A percentile compares a stretch with the other conserved stretches of the same genome.
Conservation (phyloP, 2,329 filamentous ascomycete species). For the Fusarium anguioides region DNA sequence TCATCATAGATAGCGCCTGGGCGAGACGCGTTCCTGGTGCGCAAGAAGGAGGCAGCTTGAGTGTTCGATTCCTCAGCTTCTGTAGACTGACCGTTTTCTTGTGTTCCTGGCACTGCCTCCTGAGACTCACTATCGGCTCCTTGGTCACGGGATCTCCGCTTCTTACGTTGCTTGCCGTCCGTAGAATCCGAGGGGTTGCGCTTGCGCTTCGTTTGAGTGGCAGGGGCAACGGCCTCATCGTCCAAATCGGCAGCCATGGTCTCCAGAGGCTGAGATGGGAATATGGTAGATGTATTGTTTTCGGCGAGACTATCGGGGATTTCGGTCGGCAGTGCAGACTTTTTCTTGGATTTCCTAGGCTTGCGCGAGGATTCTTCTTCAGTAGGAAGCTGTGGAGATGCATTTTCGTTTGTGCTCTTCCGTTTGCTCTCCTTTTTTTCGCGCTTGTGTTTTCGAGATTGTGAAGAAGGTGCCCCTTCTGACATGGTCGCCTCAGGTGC, state of each 20-base stretch:
- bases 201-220: slow-evolving; percentile 48
- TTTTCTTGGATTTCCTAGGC: slow-evolving; percentile 45
- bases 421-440: slow-evolving; percentile 50
- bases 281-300: slow-evolving; percentile 7
- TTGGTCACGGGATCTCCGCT: slow-evolving; percentile 45
- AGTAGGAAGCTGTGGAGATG: slow-evolving; percentile 24
- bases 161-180: slow-evolving; percentile 51
- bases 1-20: slow-evolving; percentile 36
- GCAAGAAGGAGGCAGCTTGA: slow-evolving; percentile 27
- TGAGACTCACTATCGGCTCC: slow-evolving; percentile 25
- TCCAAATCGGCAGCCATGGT: slow-evolving; percentile 19
- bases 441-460: slow-evolving; percentile 47
- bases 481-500: slow-evolving; percentile 49
- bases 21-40: slow-evolving; percentile 23
- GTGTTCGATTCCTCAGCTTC: slow-evolving; percentile 6
- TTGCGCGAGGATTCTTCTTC: slow-evolving; percentile 40
- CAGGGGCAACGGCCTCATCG: slow-evolving; percentile 34
- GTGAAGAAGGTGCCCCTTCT: slow-evolving; percentile 35
- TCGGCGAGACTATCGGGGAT: slow-evolving; percentile 36
- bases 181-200: slow-evolving; percentile 47
- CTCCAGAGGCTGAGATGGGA: slow-evolving; percentile 21
- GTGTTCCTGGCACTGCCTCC: slow-evolving; percentile 37
- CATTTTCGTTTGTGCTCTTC: slow-evolving; percentile 30
- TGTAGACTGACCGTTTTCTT: slow-evolving; percentile 32
- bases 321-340: slow-evolving; percentile 27